Evolutionary conservation across 2,329 filamentous ascomycete genomes (phyloP).

Genomic region (Cladosporium sp.): DNA sequence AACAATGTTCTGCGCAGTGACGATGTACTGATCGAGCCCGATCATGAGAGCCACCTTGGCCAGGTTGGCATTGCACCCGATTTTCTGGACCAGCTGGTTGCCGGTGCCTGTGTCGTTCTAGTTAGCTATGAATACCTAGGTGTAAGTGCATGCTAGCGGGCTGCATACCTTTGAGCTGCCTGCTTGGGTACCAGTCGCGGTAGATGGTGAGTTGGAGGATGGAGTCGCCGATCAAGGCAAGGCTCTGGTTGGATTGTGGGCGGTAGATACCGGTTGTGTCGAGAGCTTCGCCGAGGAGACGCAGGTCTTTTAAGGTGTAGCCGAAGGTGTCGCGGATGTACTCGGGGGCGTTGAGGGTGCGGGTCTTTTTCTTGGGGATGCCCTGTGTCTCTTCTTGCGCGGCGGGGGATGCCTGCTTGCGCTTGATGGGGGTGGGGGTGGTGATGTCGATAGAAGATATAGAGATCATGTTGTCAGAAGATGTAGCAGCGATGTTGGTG

Average conservation of each 20-base stretch:
- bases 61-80: conserved; percentile 16
- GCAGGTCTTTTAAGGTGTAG: background rate
- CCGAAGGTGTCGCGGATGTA: background rate
- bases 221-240: conserved; percentile 25
- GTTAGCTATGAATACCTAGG: background rate
- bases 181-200: conserved; percentile 23
- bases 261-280: conserved; percentile 18
- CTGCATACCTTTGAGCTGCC: conserved; percentile 18
- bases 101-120: background rate
- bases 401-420: background rate
- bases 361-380: background rate
- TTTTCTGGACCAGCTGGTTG: conserved; percentile 7
- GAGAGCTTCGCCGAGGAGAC: background rate
- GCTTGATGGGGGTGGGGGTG: background rate
- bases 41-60: background rate
- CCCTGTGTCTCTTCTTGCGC: background rate
- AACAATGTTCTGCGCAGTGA: background rate
- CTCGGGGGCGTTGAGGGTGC: background rate
- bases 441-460: background rate
- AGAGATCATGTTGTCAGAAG: background rate
- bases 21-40: background rate
- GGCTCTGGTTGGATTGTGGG: conserved; percentile 22
- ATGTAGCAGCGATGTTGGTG: background rate
- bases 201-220: conserved; percentile 21
- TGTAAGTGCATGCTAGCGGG: background rate